A percentile compares a stretch with the other conserved stretches of the same genome.
These are phyloP conservation scores for Sambucus nigra DNA, from an alignment of 129 eudicot species.

Conservation along the genomic window DNA sequence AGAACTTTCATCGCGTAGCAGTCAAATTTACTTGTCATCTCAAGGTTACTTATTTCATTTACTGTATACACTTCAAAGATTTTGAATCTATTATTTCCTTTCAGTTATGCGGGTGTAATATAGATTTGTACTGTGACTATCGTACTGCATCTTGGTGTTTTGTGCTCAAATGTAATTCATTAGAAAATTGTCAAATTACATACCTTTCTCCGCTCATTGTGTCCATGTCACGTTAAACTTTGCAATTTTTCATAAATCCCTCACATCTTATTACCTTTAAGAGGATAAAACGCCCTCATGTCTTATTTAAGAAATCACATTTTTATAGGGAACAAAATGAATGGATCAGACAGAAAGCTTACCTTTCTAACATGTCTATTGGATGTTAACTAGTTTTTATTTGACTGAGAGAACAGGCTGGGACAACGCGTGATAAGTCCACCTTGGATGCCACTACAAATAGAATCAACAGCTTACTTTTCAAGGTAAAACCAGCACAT, in stretches of 20 bases:
- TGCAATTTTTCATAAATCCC: not conserved
- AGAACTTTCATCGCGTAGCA: not conserved
- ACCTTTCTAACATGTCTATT: not conserved
- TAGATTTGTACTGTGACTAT: not conserved
- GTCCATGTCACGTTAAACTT: not conserved
- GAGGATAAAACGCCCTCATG: too few species aligned
- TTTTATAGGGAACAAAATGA: not conserved
- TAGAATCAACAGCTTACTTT: slow-evolving; percentile 76
- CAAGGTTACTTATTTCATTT: not conserved
- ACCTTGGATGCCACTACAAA: slow-evolving; percentile 77
- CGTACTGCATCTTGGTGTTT: not conserved
- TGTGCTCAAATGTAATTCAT: not conserved
- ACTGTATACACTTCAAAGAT: not conserved
- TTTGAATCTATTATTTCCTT: not conserved
- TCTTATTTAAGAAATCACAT: not conserved
- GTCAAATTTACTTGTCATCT: not conserved
- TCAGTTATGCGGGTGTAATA: not conserved
- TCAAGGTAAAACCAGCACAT: slow-evolving; percentile 47
- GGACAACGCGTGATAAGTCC: slow-evolving; percentile 64
- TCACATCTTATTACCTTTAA: not conserved
- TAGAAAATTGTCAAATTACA: not conserved
- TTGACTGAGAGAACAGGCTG: slow-evolving; percentile 46
- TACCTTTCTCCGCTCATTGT: not conserved
- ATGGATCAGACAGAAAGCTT: not conserved
- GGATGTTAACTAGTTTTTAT: slow-evolving; percentile 9